Evolutionary conservation across 2,329 filamentous ascomycete species (phyloP).

Genomic region (Aureobasidium sp.): DNA sequence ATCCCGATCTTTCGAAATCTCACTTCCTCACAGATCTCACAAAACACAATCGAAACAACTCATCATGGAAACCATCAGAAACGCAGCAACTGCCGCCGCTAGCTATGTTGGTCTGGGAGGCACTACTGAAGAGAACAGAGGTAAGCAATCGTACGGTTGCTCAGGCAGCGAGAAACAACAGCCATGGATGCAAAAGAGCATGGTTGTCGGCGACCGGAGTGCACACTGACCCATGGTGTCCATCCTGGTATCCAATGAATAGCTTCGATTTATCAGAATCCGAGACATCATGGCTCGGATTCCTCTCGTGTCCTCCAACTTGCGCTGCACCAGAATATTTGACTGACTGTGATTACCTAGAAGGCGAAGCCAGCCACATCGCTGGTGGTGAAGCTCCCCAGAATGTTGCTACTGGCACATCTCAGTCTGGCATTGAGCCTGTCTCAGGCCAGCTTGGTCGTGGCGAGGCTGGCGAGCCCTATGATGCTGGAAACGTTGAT

Average conservation of each 20-base stretch:
- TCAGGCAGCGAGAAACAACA: background rate
- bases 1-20: background rate
- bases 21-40: background rate
- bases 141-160: background rate
- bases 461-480: slow-evolving; percentile 63
- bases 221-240: background rate
- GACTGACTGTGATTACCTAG: background rate
- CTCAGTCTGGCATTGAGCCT: slow-evolving; percentile 53
- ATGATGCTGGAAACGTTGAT: slow-evolving; percentile 69
- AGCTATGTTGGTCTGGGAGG: slow-evolving; percentile 1
- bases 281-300: background rate
- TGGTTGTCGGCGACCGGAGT: background rate
- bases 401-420: background rate
- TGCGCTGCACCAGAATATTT: too few species aligned
- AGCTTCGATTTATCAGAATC: background rate
- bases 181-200: background rate
- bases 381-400: slow-evolving; percentile 12
- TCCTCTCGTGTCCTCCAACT: background rate
- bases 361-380: background rate
- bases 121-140: slow-evolving; percentile 2
- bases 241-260: background rate
- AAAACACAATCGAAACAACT: background rate
- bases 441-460: slow-evolving; percentile 63
- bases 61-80: slow-evolving; percentile 15
- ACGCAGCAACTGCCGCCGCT: slow-evolving; percentile 13